Conservation (phyloP, 345 rosid genomes). For the Moringa oleifera region DNA sequence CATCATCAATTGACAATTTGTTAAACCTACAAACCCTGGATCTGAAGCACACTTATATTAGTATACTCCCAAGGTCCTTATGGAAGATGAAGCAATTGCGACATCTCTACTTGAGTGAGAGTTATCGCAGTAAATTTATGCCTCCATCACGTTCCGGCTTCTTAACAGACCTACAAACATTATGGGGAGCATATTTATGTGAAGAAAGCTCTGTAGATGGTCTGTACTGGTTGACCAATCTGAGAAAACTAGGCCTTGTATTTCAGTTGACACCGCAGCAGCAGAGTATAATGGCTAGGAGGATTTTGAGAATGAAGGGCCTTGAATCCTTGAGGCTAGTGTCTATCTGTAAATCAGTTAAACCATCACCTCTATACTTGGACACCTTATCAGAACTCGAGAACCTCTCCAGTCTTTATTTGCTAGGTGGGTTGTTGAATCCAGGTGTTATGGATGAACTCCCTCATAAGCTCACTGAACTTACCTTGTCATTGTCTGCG, state of each 20-base stretch:
- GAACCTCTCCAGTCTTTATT: slow-evolving; percentile 14
- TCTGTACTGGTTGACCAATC: slow-evolving; percentile 3
- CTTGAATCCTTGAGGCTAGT: slow-evolving; percentile 15
- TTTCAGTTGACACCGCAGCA: not conserved
- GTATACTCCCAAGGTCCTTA: not conserved
- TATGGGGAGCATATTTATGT: slow-evolving; percentile 13
- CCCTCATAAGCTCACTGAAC: slow-evolving; percentile 9
- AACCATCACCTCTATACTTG: slow-evolving; percentile 9
- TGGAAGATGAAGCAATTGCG: slow-evolving; percentile 14
- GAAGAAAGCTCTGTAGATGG: slow-evolving; percentile 8
- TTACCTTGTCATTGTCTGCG: slow-evolving; percentile 17
- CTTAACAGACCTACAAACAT: slow-evolving; percentile 2
- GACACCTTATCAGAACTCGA: slow-evolving; percentile 6
- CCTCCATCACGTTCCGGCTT: not conserved
- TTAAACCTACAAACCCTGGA: slow-evolving; percentile 12
- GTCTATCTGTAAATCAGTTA: slow-evolving; percentile 13
- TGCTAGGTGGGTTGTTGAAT: slow-evolving; percentile 6
- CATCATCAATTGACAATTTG: not conserved
- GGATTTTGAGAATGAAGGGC: slow-evolving; percentile 9
- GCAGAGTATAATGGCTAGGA: not conserved
- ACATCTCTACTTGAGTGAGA: slow-evolving; percentile 9
- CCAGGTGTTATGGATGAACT: not conserved
- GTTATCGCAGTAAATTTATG: not conserved
- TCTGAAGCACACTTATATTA: slow-evolving; percentile 11
- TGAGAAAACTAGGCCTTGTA: slow-evolving; percentile 7